phyloP scores from a whole-genome alignment of 1,284 basidiomycete genomes.

The Volvariella surrecta region DNA sequence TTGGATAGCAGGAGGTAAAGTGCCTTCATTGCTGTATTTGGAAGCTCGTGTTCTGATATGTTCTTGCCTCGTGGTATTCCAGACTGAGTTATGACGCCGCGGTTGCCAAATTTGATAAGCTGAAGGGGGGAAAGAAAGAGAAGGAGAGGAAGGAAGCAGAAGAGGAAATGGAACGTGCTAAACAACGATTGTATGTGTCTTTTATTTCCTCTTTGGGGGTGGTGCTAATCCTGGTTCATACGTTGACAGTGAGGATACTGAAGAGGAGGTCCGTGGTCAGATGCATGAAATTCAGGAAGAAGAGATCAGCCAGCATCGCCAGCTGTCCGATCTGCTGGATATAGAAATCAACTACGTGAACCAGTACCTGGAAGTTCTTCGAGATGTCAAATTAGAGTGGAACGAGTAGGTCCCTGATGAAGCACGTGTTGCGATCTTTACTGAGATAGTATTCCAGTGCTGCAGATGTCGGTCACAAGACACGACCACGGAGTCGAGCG shows the following conservation, averaged over 20 bases:
- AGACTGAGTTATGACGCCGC: constrained; percentile 77
- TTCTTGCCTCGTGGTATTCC: not conserved
- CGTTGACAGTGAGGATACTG: constrained; percentile 62
- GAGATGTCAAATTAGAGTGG: constrained; percentile 62
- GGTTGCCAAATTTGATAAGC: constrained; percentile 54
- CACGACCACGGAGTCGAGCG: too few relatives aligned
- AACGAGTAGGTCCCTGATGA: constrained; percentile 38
- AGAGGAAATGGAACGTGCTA: constrained; percentile 64
- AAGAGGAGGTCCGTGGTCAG: constrained; percentile 68
- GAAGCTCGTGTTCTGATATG: not conserved
- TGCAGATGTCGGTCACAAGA: not conserved
- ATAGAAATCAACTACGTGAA: constrained; percentile 67
- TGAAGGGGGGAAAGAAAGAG: constrained; percentile 59
- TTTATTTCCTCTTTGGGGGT: not conserved
- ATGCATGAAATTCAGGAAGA: constrained; percentile 74
- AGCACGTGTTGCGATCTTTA: constrained; percentile 2
- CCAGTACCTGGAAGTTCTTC: constrained; percentile 61
- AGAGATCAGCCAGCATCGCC: constrained; percentile 61
- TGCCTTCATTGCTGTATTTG: not conserved
- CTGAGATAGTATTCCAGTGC: not conserved
- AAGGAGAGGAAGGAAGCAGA: constrained; percentile 69
- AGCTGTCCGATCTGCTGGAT: constrained; percentile 63
- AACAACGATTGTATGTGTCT: constrained; percentile 59
- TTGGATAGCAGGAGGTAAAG: constrained; percentile 70
- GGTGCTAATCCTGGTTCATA: not conserved